phyloP scores from a whole-genome alignment of 805 yeast genomes.

The Nakazawaea siamensis region DNA sequence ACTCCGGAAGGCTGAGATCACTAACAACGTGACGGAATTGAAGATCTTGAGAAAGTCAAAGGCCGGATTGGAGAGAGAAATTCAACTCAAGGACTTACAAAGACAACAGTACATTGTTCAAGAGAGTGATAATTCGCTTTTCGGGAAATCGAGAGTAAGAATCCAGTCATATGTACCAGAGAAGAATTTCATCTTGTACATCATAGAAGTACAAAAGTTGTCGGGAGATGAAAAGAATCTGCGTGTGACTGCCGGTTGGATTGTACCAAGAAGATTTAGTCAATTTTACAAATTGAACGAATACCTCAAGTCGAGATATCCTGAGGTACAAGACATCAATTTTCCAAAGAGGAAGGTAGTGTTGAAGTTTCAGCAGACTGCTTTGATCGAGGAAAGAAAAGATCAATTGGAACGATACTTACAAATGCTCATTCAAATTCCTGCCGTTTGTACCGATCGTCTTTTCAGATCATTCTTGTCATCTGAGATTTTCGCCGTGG shows the following conservation, averaged over 20 bases:
- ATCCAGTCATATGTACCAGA: conserved; percentile 45
- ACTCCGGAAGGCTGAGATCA: conserved; percentile 73
- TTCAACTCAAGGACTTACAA: conserved; percentile 64
- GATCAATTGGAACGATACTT: conserved; percentile 55
- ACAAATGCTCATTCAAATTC: conserved; percentile 44
- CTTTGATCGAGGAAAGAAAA: conserved; percentile 58
- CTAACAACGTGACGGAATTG: conserved; percentile 65
- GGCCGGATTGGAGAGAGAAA: conserved; percentile 58
- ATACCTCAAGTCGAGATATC: conserved; percentile 46
- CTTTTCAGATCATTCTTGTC: conserved; percentile 74
- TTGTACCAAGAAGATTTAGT: conserved; percentile 81
- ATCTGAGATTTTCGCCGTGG: conserved; percentile 46
- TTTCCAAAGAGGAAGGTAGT: conserved; percentile 60
- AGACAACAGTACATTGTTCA: conserved; percentile 78
- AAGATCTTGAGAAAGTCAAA: conserved; percentile 63
- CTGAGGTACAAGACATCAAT: conserved; percentile 37
- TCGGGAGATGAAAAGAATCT: conserved; percentile 21
- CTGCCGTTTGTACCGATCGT: conserved; percentile 66
- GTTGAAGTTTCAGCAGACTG: conserved; percentile 60
- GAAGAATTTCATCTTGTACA: conserved; percentile 58
- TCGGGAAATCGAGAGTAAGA: conserved; percentile 49
- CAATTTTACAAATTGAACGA: conserved; percentile 72
- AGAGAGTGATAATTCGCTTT: conserved; percentile 72
- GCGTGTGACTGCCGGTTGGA: conserved; percentile 67
- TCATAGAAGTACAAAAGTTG: conserved; percentile 64